Base-by-base conservation (phyloP, 345 rosid genomes). In the Aegle marmelos region DNA sequence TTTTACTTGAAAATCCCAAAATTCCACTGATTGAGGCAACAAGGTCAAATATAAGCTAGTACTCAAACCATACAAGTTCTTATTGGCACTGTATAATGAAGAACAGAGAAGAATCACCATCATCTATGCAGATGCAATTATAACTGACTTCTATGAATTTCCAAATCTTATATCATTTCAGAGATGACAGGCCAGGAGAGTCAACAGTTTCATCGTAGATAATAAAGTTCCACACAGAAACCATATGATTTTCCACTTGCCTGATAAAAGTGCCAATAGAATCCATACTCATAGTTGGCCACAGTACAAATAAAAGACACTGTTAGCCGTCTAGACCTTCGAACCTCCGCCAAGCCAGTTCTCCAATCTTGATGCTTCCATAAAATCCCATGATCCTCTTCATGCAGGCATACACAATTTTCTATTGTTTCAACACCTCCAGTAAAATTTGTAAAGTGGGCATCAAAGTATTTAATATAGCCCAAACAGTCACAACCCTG, bases 291-390 rank as follows among this genome's bases (percentile, higher is more conserved):
- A 74, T 94, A 94, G 83, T 94, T 94, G 61, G 98, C 98, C 74
- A 94, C 93, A 5, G 97, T 94, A 54, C 96, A 92, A 45, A 92
- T 79, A 77, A 91, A 94, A 45, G 97, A 94, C 72, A 91, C 97
- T 9, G 94, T 87, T 59, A 94, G 86, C 81, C 93, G 83, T 87
- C 97, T 89, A 57, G 97, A 94, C 87, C 97, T 87, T 77, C 97
- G 89, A 73, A 90, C 97, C 93, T 94, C 97, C 11, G 96, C 98
- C 79, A 94, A 85, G 53, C 97, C 98, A 59, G 97, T 92, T 88
- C 98, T 91, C 97, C 97, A 94, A 82, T 94, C 98, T 82, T 94
- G 97, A 89, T 94, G 98, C 87, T 94, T 94, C 98, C 98, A 92
- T 67, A 94, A 79, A 72, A 92, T 87, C 39, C 97, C 97, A 63